These are phyloP conservation scores for Dinochytrium kinnereticum DNA, from an alignment of 371 early-diverging fungal species.

Conservation along the genomic window DNA sequence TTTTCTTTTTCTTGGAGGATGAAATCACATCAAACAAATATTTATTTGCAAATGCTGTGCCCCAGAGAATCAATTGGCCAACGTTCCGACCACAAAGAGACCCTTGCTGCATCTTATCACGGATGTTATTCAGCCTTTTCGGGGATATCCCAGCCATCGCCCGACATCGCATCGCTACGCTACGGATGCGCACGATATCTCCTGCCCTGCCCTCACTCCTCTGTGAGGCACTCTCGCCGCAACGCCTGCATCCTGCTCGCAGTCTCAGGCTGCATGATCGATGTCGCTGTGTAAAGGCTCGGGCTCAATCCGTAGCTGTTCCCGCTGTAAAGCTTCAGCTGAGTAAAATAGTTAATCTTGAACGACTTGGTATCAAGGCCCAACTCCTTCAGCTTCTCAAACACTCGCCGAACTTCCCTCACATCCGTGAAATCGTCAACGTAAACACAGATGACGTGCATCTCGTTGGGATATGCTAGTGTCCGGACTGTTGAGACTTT, in stretches of 20 bases:
- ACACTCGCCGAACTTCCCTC: not conserved
- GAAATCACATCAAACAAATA: not conserved
- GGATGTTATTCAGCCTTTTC: not conserved
- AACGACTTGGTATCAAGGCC: not conserved
- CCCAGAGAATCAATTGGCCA: no score
- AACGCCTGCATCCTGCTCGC: no score
- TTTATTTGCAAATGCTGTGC: not conserved
- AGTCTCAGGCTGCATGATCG: no score
- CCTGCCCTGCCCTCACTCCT: no score
- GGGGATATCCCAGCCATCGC: not conserved
- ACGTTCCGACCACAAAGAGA: no score
- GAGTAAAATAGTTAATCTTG: not conserved
- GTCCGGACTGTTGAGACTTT: not conserved
- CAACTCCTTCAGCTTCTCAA: not conserved
- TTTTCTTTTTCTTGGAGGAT: not conserved
- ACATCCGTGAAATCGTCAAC: not conserved
- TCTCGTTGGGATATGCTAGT: no score
- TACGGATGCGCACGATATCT: no score
- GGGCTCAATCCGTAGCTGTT: not conserved
- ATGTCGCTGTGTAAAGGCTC: not conserved
- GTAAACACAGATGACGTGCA: not conserved
- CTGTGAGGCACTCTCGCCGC: no score
- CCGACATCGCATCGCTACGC: no score
- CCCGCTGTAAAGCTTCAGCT: not conserved
- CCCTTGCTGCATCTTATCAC: no score